These are phyloP conservation scores for Albizia julibrissin DNA, from an alignment of 306 rosid species.

Conservation along the genomic window DNA sequence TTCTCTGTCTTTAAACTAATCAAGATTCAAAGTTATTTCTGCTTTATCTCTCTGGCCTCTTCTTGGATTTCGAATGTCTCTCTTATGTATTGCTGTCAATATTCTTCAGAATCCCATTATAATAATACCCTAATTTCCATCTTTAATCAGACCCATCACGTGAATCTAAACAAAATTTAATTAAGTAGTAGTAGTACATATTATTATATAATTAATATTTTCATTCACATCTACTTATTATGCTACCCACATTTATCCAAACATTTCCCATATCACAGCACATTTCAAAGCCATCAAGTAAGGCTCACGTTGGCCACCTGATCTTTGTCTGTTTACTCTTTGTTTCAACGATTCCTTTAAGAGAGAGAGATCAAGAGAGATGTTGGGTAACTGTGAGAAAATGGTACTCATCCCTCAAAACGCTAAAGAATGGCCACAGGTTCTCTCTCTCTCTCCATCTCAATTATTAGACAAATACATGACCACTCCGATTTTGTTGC, in stretches of 20 bases:
- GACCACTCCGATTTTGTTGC: constrained; percentile 72
- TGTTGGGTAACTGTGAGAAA: constrained; percentile 65
- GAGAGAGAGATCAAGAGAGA: constrained; percentile 42
- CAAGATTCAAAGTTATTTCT: constrained; percentile 53
- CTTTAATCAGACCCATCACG: constrained; percentile 67
- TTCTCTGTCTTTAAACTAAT: constrained; percentile 48
- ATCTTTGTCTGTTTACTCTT: constrained; percentile 72
- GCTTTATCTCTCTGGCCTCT: constrained; percentile 49
- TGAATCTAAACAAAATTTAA: constrained; percentile 43
- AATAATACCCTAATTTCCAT: constrained; percentile 42
- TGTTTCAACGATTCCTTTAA: constrained; percentile 61
- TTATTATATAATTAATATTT: background rate
- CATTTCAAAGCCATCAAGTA: constrained; percentile 42
- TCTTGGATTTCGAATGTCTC: constrained; percentile 61
- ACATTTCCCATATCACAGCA: background rate
- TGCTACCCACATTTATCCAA: constrained; percentile 8
- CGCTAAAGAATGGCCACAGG: constrained; percentile 79
- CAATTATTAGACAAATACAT: constrained; percentile 79
- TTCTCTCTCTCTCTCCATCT: constrained; percentile 31
- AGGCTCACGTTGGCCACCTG: constrained; percentile 59
- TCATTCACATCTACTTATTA: constrained; percentile 19
- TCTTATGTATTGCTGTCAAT: constrained; percentile 36
- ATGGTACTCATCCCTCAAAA: constrained; percentile 56
- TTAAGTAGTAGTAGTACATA: background rate
- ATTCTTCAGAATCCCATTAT: constrained; percentile 34